phyloP scores from a whole-genome alignment of 1,139 yeast genomes.

The Blastobotrys capitulatus region DNA sequence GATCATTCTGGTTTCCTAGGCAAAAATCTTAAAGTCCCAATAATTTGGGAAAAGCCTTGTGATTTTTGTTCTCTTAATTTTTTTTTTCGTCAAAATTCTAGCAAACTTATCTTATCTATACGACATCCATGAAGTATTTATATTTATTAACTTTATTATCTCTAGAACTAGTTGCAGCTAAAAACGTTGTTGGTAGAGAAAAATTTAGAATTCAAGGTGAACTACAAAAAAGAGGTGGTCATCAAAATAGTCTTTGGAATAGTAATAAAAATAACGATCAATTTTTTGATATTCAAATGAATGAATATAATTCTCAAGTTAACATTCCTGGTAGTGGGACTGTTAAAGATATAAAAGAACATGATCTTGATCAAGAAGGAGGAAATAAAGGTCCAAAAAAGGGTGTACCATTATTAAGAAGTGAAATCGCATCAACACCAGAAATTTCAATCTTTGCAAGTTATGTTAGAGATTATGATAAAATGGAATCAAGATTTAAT shows the following conservation, averaged over 20 bases:
- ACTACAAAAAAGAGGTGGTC: not conserved
- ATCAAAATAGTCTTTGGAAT: not conserved
- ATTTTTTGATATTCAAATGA: constrained; percentile 17
- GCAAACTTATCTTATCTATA: no score
- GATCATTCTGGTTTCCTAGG: no score
- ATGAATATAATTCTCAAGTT: constrained; percentile 7
- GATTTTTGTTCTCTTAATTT: no score
- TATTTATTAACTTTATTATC: not conserved
- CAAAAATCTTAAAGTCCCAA: no score
- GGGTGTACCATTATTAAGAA: constrained; percentile 31
- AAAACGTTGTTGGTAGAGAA: constrained; percentile 1
- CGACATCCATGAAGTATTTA: not conserved
- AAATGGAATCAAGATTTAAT: constrained; percentile 26
- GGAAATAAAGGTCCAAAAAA: constrained; percentile 29
- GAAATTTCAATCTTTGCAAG: constrained; percentile 33
- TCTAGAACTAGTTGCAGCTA: not conserved
- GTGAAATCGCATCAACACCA: constrained; percentile 30
- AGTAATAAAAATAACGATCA: constrained; percentile 3
- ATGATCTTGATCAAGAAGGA: constrained; percentile 9
- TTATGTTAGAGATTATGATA: constrained; percentile 29
- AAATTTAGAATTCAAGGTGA: constrained; percentile 2
- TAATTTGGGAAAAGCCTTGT: no score
- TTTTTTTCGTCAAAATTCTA: no score
- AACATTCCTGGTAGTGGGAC: constrained; percentile 11
- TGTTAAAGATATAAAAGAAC: not conserved